These are phyloP conservation scores for Moniliella sp. DNA, from an alignment of 1,284 basidiomycete genomes.

Conservation along the genomic window DNA sequence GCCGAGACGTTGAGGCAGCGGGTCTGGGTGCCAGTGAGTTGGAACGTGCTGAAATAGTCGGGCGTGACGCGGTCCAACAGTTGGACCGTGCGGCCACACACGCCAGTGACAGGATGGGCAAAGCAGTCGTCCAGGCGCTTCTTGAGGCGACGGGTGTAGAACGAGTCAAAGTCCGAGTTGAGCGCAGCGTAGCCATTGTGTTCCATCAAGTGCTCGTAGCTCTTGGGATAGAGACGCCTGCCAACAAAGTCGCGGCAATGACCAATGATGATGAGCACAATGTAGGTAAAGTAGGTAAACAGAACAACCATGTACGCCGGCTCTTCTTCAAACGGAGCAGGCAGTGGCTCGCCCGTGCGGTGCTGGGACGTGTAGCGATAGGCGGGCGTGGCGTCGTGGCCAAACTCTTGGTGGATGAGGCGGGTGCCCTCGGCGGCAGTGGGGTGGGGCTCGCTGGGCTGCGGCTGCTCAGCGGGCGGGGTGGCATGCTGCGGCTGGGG, in stretches of 20 bases:
- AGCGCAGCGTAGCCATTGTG: conserved; percentile 55
- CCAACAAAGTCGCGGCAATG: conserved; percentile 88
- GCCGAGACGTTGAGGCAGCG: conserved; percentile 87
- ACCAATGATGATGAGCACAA: conserved; percentile 50
- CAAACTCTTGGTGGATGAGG: conserved; percentile 54
- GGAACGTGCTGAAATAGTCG: conserved; percentile 61
- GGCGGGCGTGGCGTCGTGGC: conserved; percentile 52
- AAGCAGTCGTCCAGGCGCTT: conserved; percentile 87
- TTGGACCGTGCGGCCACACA: conserved; percentile 76
- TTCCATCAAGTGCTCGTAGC: conserved; percentile 47
- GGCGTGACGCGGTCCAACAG: conserved; percentile 62
- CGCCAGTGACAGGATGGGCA: conserved; percentile 73
- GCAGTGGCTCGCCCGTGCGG: conserved; percentile 13
- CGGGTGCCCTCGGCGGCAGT: conserved; percentile 7
- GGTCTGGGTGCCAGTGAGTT: conserved; percentile 55
- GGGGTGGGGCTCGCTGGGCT: too few species aligned
- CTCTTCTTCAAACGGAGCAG: conserved; percentile 41
- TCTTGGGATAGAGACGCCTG: conserved; percentile 52
- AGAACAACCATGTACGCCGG: conserved; percentile 75
- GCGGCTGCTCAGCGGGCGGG: too few species aligned
- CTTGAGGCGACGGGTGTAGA: conserved; percentile 90
- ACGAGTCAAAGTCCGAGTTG: conserved; percentile 95
- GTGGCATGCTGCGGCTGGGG: too few species aligned
- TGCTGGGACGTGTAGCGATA: conserved; percentile 51
- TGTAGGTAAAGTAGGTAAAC: conserved; percentile 53